Base-by-base conservation (phyloP, 148 eudicot species). In the Cornus suecica region DNA sequence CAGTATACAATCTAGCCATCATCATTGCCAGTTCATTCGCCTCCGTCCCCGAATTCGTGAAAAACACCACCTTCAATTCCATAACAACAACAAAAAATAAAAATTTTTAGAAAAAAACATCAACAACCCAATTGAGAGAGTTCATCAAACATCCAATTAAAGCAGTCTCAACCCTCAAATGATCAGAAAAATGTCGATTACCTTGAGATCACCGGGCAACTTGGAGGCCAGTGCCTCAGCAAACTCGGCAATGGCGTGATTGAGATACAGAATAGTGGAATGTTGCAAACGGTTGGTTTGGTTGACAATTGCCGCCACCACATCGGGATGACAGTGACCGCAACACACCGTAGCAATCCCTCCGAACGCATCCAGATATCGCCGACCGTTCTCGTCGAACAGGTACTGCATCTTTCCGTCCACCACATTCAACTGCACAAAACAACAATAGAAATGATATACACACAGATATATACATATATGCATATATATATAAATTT, bases 41-140 rank as follows among this genome's bases (percentile, higher is more conserved):
- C 81, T 96, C 99, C 2, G 99, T 93, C 30, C 99, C 99, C 29
- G 94, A 90, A 79, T 96, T 96, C n/a, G 99, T 96, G 63, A 96
- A 96, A 79, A 91, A 93, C 67, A 96, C 99, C 56, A 96, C 99
- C 99, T 96, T 64, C 60, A 1, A 66, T 25, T n/a, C 6, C n/a
- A n/a, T n/a, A n/a, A n/a, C n/a, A n/a, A n/a, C n/a, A n/a, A n/a
- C n/a, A n/a, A n/a, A n/a, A 69, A 41, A 42, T 37, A 37, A 32
- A 32, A 32, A 8, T 32, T 32, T n/a, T n/a, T n/a, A n/a, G n/a
- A n/a, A n/a, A 34, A 72, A 62, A 79, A 51, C 8, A 74, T 22
- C 37, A 18, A 58, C 20, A 29, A 32, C 24, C 24, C 62, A 22
- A 56, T 58, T 1, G 9, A 58, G 24, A 58, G 23, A 20, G 2